Base-by-base conservation (phyloP, 1,139 yeast genomes). In the Protomyces macrosporus region DNA sequence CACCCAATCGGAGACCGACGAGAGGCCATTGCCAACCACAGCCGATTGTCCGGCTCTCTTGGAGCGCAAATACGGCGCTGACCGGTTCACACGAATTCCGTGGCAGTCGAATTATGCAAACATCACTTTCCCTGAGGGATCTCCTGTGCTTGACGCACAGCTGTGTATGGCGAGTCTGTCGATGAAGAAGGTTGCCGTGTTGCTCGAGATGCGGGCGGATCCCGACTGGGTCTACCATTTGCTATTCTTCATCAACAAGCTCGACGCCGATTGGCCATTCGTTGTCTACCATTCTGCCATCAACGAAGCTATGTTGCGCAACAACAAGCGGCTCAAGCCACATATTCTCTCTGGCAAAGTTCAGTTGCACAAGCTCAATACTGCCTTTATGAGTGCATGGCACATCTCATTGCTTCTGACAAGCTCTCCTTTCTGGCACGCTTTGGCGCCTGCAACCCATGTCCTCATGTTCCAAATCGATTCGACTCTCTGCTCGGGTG, bases 221-320 rank as follows among this genome's bases (percentile, higher is more conserved):
- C 51, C 51, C 9, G 50, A 39, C 10, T 14, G 51, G 10, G 56
- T 58, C 16, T 53, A 56, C 9, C 56, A 45, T 12, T 12, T 58
- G 9, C 35, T 58, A 16, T 52, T 39, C 51, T 45, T 58, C 48
- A 51, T 58, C 30, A 35, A 39, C 34, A 40, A 32, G 10, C 56
- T 58, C 12, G 53, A 40, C 12, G 56, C 51, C 53, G 62, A 58
- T 7, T 58, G 62, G 62, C 56, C 62, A 9, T 40, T 58, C 14
- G 33, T 55, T 7, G 35, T 58, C 14, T 58, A 58, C 52, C 62
- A 58, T 36, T 52, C 56, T 12, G 12, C n/a, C 12, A 50, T 51
- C 30, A 58, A 58, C 45, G 62, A 55, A 30, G 32, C 39, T 12
- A 16, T 52, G 23, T 36, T 52, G 10, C 36, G 33, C 9, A 42